Evolutionary conservation across 1,284 basidiomycete species (phyloP), one percentile per base, ranked within the genome.

Genomic region (Malassezia sp.): DNA sequence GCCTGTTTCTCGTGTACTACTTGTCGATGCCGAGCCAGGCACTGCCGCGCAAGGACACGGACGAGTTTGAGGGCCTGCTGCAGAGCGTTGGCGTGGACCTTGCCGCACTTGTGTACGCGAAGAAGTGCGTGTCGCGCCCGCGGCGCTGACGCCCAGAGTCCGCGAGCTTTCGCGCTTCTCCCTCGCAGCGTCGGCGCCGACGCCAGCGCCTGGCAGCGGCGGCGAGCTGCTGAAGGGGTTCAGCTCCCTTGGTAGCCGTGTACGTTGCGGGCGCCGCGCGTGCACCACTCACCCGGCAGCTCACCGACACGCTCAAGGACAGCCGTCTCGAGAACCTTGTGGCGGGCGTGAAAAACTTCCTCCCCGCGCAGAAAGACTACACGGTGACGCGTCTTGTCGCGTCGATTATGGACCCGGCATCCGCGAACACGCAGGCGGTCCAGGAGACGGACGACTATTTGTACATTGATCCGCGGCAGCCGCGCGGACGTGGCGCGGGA

Each of bases 271-370:
- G n/a, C n/a, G n/a, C n/a, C n/a, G n/a, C n/a, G n/a, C n/a, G n/a
- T 15, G 14, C 18, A 18, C 17, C 18, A 21, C 32, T 36, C 17
- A 51, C 3, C 46, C n/a, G 49, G 2, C 42, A 59, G 23, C 43
- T 68, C 14, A 90, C 89, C 1, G 88, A 91, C 70, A 78, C 87
- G 35, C 74, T 99, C 51, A 87, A 93, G 72, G 91, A 95, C 70
- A 85, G 87, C 28, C 88, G 88, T 18, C 72, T 78, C 59, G 91
- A 97, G 68, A 91, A 93, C 70, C 75, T 97, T 10, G 85, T 99
- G 48, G 90, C 89, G 1, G 91, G 90, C 23, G 93, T 99, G 52
- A 95, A 95, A 72, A 96, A 95, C 74, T 91, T 99, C 76, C 74
- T 99, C 11, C 93, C 93, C 0, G 83, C 85, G 0, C 86, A 88